Evolutionary conservation across 345 rosid species (phyloP).

Genomic region (Eucalyptus victrix): DNA sequence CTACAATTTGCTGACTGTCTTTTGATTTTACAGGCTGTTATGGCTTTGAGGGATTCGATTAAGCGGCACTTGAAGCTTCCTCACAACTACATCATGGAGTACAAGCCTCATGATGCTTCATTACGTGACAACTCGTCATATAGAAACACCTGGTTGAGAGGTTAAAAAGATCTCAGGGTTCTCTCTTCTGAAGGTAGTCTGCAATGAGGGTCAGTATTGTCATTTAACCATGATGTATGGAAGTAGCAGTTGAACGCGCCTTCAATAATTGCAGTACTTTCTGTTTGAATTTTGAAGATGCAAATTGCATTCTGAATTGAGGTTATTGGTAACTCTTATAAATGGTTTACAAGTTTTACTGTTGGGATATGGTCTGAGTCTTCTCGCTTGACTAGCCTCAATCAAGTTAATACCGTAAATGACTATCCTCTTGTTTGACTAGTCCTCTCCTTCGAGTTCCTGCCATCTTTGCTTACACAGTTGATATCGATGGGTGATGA

Average conservation of each 20-base stretch:
- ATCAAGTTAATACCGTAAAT: background rate
- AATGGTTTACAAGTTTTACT: background rate
- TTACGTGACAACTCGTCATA: constrained; percentile 88
- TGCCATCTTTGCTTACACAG: background rate
- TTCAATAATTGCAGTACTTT: background rate
- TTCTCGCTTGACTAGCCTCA: background rate
- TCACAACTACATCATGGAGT: constrained; percentile 86
- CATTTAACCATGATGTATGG: background rate
- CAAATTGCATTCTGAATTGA: background rate
- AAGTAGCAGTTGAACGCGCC: background rate
- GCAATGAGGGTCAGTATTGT: background rate
- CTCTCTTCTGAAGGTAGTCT: background rate
- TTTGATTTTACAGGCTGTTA: constrained; percentile 54
- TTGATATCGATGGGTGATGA: background rate
- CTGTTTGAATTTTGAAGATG: background rate
- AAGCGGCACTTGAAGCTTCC: constrained; percentile 90
- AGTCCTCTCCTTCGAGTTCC: background rate
- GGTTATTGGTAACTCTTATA: background rate
- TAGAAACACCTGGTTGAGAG: constrained; percentile 95
- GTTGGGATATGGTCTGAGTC: background rate
- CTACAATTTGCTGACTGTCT: background rate
- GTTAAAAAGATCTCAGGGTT: constrained; percentile 17
- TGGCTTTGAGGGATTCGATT: constrained; percentile 76
- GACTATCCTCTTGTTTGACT: background rate
- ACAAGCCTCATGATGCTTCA: constrained; percentile 94